A percentile compares a stretch with the other conserved stretches of the same genome.
Evolutionary conservation across 169 alveolate species (phyloP).

Genomic region (Miamiensis avidus): DNA sequence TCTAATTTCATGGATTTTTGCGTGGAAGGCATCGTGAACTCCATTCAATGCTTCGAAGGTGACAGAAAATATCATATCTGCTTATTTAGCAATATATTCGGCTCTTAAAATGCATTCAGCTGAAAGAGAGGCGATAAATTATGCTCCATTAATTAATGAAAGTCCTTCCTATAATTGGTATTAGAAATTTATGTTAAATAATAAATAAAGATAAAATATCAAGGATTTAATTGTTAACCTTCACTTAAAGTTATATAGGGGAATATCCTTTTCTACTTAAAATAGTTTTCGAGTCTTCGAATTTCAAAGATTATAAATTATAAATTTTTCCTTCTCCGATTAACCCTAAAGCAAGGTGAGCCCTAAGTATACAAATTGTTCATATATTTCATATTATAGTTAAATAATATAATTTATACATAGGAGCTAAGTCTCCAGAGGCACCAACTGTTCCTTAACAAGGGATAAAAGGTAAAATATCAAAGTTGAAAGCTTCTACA

Average conservation of each 20-base stretch:
- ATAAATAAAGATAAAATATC: constrained; percentile 36
- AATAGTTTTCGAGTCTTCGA: constrained; percentile 30
- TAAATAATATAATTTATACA: neutral
- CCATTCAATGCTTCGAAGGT: neutral
- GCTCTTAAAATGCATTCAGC: neutral
- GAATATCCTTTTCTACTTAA: constrained; percentile 26
- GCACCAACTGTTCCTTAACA: neutral
- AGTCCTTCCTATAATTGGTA: constrained; percentile 52
- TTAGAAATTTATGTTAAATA: constrained; percentile 55
- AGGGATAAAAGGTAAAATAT: neutral
- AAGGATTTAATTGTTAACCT: constrained; percentile 59
- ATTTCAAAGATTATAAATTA: constrained; percentile 12
- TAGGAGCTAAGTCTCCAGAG: neutral
- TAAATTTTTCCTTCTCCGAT: constrained; percentile 67
- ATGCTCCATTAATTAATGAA: neutral
- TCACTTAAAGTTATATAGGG: constrained; percentile 39
- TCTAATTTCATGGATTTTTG: neutral
- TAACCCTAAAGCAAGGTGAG: constrained; percentile 58
- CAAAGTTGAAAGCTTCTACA: neutral
- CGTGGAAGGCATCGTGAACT: neutral
- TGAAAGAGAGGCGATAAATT: neutral
- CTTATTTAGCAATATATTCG: neutral
- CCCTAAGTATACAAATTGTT: neutral
- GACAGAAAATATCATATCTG: neutral
- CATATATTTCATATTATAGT: no score